Percentiles rank a stretch among this genome's conserved stretches.
Evolutionary conservation across 1,284 basidiomycete genomes (phyloP).

Genomic region (Tranzscheliella williamsii): DNA sequence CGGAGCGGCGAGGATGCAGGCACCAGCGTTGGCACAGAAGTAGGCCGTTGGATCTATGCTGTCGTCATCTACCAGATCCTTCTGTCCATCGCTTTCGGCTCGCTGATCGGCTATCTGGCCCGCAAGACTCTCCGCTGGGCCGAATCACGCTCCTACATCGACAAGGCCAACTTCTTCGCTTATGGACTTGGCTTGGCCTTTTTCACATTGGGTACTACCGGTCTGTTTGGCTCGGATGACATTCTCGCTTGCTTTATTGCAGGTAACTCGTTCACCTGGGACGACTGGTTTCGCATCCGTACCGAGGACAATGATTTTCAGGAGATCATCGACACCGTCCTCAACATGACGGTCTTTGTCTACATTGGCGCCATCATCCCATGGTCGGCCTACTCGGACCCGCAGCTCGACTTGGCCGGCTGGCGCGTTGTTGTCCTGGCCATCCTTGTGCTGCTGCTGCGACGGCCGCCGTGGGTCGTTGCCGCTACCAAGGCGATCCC

Average conservation of each 20-base stretch:
- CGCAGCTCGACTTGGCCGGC: conserved; percentile 36
- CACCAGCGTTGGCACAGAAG: conserved; percentile 48
- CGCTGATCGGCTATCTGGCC: conserved; percentile 61
- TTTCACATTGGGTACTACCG: conserved; percentile 62
- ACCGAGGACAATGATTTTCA: conserved; percentile 66
- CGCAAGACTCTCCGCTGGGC: conserved; percentile 61
- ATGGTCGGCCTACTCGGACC: conserved; percentile 45
- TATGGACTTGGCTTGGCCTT: conserved; percentile 62
- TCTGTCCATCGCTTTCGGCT: conserved; percentile 59
- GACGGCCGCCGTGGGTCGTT: conserved; percentile 56
- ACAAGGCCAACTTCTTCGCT: conserved; percentile 60
- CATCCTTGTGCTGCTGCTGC: conserved; percentile 47
- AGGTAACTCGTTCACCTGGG: conserved; percentile 62
- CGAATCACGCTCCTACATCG: conserved; percentile 59
- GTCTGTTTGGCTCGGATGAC: conserved; percentile 63
- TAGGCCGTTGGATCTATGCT: conserved; percentile 62
- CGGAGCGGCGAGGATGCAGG: conserved; percentile 40
- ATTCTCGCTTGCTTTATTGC: conserved; percentile 62
- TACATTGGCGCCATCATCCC: conserved; percentile 63
- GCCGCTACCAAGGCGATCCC: conserved; percentile 48
- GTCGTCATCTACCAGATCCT: conserved; percentile 62
- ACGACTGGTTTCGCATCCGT: conserved; percentile 64
- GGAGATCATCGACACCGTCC: conserved; percentile 66
- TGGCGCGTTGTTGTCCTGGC: conserved; percentile 57
- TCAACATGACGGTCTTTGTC: conserved; percentile 64